Evolutionary conservation across 176 grass and related monocot species (phyloP).

Genomic region (Lolium rigidum): DNA sequence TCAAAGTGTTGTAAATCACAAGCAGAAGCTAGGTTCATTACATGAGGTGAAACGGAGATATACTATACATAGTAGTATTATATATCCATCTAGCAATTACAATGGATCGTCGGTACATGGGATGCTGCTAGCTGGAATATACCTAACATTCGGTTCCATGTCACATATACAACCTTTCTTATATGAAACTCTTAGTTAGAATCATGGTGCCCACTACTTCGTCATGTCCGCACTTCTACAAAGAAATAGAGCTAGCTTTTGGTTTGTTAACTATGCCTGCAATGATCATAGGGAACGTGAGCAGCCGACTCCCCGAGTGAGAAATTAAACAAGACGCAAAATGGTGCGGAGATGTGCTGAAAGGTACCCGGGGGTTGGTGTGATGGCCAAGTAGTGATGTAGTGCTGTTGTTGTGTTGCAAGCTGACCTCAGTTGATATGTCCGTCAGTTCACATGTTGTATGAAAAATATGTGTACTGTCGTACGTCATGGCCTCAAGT

Average conservation of each 20-base stretch:
- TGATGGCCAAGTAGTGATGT: neutral
- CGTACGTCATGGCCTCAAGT: neutral
- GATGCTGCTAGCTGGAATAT: neutral
- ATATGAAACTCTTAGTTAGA: neutral
- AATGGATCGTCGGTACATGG: too few species aligned
- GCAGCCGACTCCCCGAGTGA: neutral
- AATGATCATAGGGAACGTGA: neutral
- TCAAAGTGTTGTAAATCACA: too few species aligned
- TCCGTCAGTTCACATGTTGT: neutral
- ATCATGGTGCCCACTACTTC: neutral
- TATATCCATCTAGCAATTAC: too few species aligned
- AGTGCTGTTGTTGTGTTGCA: neutral
- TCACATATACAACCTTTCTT: neutral
- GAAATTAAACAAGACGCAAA: neutral
- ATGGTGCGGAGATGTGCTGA: neutral
- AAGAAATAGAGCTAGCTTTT: neutral
- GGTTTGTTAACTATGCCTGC: too few species aligned
- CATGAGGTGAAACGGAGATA: neutral
- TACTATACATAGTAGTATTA: too few species aligned
- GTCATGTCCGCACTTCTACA: neutral
- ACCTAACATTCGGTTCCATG: neutral
- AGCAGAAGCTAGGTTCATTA: too few species aligned
- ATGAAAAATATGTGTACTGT: neutral
- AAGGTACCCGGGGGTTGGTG: constrained; percentile 20
- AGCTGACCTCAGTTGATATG: neutral